Base-by-base conservation (phyloP, 495 filamentous ascomycete species). In the Talaromyces wortmannii region DNA sequence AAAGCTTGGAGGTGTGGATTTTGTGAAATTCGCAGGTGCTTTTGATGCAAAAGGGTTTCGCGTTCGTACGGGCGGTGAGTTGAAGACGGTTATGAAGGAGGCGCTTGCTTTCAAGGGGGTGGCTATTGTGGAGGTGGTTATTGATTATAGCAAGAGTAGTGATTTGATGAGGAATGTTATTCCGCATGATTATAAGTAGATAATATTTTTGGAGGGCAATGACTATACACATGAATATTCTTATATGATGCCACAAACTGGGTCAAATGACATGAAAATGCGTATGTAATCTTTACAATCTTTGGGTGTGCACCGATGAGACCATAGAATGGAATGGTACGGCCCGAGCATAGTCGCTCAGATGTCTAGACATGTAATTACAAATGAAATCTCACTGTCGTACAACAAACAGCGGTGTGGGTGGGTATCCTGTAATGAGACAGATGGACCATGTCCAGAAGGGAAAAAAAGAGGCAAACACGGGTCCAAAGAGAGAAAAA, bases 161-260 rank as follows among this genome's bases (percentile, higher is more conserved):
- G 52, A 53, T 36, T 53, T 53, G 52, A 53, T 53, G 52, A 53
- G 23, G 30, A 33, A 53, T 53, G 44, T 53, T 17, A 53, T 53
- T 53, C 52, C 52, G 40, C 31, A 53, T 40, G 52, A 53, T 53
- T 53, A 53, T 53, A 40, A 40, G 36, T 40, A 40, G 36, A 13
- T 40, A 40, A 40, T 40, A 40, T 10, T 40, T 40, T 23, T 23
- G 23, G 23, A 23, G 23, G 23, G 23, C 23, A 23, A 23, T 23
- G 23, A 23, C 23, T 23, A 23, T 23, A 23, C 23, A 23, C 23
- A 23, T 23, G 23, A 23, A 23, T 23, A 23, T 23, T 23, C 23
- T 23, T 23, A 23, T 23, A 23, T 23, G 23, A 23, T 23, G 23
- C 23, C 23, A 23, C 23, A 23, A 23, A 23, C 23, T 23, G 23